Conservation (phyloP, 495 filamentous ascomycete genomes). For the Penicillium crystallinum region DNA sequence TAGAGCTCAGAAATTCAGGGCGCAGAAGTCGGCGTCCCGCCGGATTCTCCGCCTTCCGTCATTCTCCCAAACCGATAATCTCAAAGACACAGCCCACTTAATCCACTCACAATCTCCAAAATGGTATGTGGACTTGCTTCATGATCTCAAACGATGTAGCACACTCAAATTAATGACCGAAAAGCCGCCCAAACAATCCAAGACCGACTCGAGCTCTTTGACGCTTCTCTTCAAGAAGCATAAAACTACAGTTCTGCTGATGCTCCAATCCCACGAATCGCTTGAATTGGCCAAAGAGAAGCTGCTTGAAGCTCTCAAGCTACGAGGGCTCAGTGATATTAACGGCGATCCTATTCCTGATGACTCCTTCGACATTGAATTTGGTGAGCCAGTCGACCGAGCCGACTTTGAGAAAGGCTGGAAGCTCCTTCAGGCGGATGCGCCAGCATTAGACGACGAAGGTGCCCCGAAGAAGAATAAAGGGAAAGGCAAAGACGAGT, state of each 20-base stretch:
- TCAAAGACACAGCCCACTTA: neutral
- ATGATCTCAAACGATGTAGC: neutral
- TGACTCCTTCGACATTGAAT: slow-evolving; percentile 43
- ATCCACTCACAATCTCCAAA: neutral
- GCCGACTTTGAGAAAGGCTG: slow-evolving; percentile 56
- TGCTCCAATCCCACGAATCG: slow-evolving; percentile 55
- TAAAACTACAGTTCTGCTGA: slow-evolving; percentile 70
- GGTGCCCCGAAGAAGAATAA: slow-evolving; percentile 30
- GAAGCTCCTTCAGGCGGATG: slow-evolving; percentile 39
- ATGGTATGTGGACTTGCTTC: slow-evolving; percentile 12
- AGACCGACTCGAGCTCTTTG: slow-evolving; percentile 39
- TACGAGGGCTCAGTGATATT: slow-evolving; percentile 37
- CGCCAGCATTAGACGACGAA: slow-evolving; percentile 30
- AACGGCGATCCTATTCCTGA: slow-evolving; percentile 45
- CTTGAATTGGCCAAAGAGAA: slow-evolving; percentile 58
- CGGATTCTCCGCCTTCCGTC: slow-evolving; percentile 19
- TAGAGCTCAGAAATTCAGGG: neutral
- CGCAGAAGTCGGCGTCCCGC: slow-evolving; percentile 1
- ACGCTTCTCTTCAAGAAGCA: slow-evolving; percentile 77
- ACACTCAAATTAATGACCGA: neutral
- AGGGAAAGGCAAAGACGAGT: slow-evolving; percentile 34
- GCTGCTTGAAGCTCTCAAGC: slow-evolving; percentile 52
- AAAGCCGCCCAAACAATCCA: slow-evolving; percentile 24
- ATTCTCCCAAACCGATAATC: neutral
- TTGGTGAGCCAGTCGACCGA: slow-evolving; percentile 50